phyloP scores from a whole-genome alignment of 805 yeast species.

The Suhomyces xylopsoci region DNA sequence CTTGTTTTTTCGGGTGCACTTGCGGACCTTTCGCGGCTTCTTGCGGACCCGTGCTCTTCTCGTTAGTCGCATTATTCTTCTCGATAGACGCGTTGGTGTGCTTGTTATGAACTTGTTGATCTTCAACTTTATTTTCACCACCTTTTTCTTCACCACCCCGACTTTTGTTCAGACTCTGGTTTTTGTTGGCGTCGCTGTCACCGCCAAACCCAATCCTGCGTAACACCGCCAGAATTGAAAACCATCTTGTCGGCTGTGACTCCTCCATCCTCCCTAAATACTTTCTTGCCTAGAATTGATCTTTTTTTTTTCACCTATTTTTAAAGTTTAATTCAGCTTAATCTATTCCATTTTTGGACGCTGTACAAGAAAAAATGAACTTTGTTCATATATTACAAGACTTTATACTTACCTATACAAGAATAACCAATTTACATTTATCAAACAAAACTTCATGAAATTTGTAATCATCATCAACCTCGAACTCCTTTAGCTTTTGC shows the following conservation, averaged over 20 bases:
- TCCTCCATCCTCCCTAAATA: background rate
- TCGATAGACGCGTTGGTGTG: background rate
- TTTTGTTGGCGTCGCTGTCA: background rate
- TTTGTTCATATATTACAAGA: background rate
- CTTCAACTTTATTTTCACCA: background rate
- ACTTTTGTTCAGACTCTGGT: background rate
- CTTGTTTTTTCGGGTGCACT: background rate
- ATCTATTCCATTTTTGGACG: background rate
- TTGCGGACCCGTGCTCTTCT: background rate
- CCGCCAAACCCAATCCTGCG: background rate
- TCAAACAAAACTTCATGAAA: constrained; percentile 40
- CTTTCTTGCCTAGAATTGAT: background rate
- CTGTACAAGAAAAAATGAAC: background rate
- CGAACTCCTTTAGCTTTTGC: constrained; percentile 29
- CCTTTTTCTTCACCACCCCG: background rate
- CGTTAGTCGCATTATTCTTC: background rate
- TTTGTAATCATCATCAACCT: constrained; percentile 37
- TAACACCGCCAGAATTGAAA: background rate
- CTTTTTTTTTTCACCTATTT: background rate
- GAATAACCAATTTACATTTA: constrained; percentile 42
- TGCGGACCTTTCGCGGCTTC: background rate
- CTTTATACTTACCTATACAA: constrained; percentile 5
- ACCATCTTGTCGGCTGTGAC: background rate
- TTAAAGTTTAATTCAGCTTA: background rate
- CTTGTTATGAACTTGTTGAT: background rate